Base-by-base conservation (phyloP, 495 filamentous ascomycete genomes). In the Podospora didyma region DNA sequence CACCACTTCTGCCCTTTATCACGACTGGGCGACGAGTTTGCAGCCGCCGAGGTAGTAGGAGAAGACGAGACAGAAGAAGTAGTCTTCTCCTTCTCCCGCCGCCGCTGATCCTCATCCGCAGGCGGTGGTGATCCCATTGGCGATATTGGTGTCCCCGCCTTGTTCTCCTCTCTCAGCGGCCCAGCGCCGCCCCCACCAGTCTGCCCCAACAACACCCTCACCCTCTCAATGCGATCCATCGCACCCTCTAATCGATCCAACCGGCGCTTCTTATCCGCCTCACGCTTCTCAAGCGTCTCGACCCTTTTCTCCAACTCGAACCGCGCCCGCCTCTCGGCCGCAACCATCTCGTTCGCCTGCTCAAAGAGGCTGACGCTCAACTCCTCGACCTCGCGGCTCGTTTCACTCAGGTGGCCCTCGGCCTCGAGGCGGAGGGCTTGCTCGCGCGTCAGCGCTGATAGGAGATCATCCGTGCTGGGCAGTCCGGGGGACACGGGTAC, bases 291-390 rank as follows among this genome's bases (percentile, higher is more conserved):
- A 35, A 93, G 70, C 60, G 87, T 77, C 24, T 71, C 79, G 0
- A 93, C 82, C 28, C 89, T 69, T 68, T 90, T 87, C 69, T 96
- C 91, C 28, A 97, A 76, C 69, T 80, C 82, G 7, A 88, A 89
- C 41, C 90, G 75, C 34, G 88, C 89, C 67, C 87, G 84, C 46
- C 94, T 79, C 77, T 97, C 94, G 63, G 83, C 75, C 16, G 93
- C 90, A 22, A 98, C 94, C 93, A 98, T 97, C 77, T 96, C 89
- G 64, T 97, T 97, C 17, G 94, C 94, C 71, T 96, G 86, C 68
- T 89, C 85, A 73, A 98, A 98, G 49, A 98, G 75, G 60, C 86
- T 83, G 46, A 85, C 88, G 34, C 84, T 90, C 61, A 98, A 75
- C 64, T 98, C 94, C 69, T 97, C 95, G 14, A 98, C 79, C 74